Conservation (phyloP, 2,329 filamentous ascomycete species). For the Plenodomus lindquistii region DNA sequence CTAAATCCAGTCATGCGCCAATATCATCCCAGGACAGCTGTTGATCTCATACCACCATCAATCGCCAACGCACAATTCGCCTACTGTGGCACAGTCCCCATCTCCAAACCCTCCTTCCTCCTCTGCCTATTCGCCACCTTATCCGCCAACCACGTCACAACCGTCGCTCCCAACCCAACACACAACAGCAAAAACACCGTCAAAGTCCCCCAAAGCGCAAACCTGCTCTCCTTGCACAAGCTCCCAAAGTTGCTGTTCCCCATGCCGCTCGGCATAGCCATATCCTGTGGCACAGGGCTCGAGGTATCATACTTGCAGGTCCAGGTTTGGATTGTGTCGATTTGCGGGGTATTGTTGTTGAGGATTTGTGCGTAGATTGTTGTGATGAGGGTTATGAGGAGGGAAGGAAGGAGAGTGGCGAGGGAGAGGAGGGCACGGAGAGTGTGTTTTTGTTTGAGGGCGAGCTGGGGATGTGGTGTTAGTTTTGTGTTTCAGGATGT, state of each 20-base stretch:
- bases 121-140: conserved; percentile 40
- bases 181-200: conserved; percentile 47
- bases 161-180: conserved; percentile 33
- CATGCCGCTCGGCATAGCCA: conserved; percentile 29
- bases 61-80: not conserved
- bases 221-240: conserved; percentile 50
- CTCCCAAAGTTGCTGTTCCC: conserved; percentile 44
- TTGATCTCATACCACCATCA: too few species aligned
- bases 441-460: conserved; percentile 39
- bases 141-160: conserved; percentile 44
- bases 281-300: conserved; percentile 23
- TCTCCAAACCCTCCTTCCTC: conserved; percentile 38
- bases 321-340: conserved; percentile 48
- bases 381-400: conserved; percentile 46
- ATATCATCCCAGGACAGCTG: too few species aligned
- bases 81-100: conserved; percentile 13
- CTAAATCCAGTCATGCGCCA: too few species aligned
- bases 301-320: conserved; percentile 44
- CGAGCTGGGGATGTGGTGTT: conserved; percentile 29
- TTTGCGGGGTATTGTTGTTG: conserved; percentile 37
- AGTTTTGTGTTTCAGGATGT: conserved; percentile 4
- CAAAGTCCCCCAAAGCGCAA: conserved; percentile 51
- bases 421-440: conserved; percentile 45
- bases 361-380: conserved; percentile 47
- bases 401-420: conserved; percentile 40